Evolutionary conservation across 1,284 basidiomycete genomes (phyloP).

Genomic region (Gymnopus androsaceus): DNA sequence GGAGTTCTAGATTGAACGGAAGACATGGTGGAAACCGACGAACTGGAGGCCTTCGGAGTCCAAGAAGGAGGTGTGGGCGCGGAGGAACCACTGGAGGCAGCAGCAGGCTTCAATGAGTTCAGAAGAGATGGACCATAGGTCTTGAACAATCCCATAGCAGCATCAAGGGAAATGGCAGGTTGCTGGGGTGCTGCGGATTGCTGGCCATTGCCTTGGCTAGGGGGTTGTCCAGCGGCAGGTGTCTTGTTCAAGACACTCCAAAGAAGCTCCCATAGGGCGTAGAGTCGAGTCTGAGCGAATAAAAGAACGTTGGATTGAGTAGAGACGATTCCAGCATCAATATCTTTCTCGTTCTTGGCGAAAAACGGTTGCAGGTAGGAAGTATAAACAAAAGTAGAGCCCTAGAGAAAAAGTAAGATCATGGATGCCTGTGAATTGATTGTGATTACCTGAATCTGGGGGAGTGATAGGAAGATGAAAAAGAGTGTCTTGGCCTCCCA

Average conservation of each 20-base stretch:
- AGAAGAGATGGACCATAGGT: constrained; percentile 37
- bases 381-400: constrained; percentile 72
- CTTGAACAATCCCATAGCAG: constrained; percentile 39
- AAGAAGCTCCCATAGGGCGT: constrained; percentile 47
- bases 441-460: constrained; percentile 65
- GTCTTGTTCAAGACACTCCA: constrained; percentile 46
- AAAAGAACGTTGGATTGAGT: constrained; percentile 52
- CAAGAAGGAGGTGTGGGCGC: constrained; percentile 14
- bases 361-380: constrained; percentile 70
- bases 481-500: constrained; percentile 72
- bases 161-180: constrained; percentile 26
- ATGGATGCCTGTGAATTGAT: constrained; percentile 1
- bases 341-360: constrained; percentile 60
- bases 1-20: constrained; percentile 15
- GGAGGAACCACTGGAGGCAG: constrained; percentile 1
- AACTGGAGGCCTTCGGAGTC: constrained; percentile 20
- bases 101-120: constrained; percentile 24
- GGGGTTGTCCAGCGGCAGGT: constrained; percentile 27
- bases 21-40: constrained; percentile 18
- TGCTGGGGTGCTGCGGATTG: constrained; percentile 20
- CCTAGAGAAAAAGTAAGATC: constrained; percentile 43
- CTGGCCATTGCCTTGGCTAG: constrained; percentile 5
- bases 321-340: constrained; percentile 64
- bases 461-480: constrained; percentile 73
- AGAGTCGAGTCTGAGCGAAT: constrained; percentile 53